Conservation (phyloP, 2,329 filamentous ascomycete species). For the Microsporum ferrugineum region DNA sequence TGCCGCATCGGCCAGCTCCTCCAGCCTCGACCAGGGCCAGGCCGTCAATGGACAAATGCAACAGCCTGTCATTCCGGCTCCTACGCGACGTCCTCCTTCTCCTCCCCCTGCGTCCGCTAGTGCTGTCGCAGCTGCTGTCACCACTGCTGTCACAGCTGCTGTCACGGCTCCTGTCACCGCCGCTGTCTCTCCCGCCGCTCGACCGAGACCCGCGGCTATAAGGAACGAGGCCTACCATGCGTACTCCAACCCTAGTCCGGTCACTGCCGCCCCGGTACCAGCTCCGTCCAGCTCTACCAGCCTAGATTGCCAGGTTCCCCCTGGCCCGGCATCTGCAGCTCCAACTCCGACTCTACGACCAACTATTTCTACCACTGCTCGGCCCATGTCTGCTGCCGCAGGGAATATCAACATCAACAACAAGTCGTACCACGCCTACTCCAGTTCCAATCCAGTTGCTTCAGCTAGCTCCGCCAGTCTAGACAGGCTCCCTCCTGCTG, state of each 20-base stretch:
- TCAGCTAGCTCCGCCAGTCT: not conserved
- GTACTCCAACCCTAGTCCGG: not conserved
- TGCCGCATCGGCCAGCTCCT: not conserved
- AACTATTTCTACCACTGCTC: too few relatives aligned
- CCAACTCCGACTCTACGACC: too few relatives aligned
- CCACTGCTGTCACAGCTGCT: not conserved
- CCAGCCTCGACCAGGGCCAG: too few relatives aligned
- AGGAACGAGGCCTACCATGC: not conserved
- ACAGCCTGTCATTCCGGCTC: too few relatives aligned
- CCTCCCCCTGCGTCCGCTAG: too few relatives aligned
- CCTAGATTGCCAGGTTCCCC: not conserved
- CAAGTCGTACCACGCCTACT: not conserved
- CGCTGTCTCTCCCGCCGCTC: not conserved
- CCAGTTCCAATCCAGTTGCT: not conserved
- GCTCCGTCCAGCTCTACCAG: not conserved
- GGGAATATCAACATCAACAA: too few relatives aligned
- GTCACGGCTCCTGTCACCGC: not conserved
- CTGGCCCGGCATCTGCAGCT: too few relatives aligned
- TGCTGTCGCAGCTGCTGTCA: not conserved
- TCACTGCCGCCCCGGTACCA: too few relatives aligned
- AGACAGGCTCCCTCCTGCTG: not conserved
- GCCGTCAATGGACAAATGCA: too few relatives aligned
- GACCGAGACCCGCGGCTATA: not conserved
- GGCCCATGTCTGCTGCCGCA: too few relatives aligned
- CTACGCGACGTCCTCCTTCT: too few relatives aligned